Evolutionary conservation across 2,329 filamentous ascomycete species (phyloP), one percentile per base, ranked within the genome.

Genomic region (Neophaeococcomyces aloes): DNA sequence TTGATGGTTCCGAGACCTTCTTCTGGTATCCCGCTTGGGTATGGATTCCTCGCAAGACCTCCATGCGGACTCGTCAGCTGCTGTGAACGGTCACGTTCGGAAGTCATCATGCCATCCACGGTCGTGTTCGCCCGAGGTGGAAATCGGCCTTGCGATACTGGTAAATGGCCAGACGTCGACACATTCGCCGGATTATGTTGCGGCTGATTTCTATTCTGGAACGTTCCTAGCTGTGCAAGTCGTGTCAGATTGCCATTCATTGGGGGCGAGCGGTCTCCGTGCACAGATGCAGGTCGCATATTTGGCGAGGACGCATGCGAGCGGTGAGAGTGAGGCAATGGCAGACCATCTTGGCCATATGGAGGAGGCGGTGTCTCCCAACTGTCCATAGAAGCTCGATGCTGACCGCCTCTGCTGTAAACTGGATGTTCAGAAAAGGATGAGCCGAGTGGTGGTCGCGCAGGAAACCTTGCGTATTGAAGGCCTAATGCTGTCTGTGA

Each of bases 391-490:
- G 41, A 44, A 25, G 10, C 27, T 14, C 41, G 15, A 42, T 42
- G 39, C 19, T 17, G 39, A 30, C 25, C 13, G 15, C 39, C 7
- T 17, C 25, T 19, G 4, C 31, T 23, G 18, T 29, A 13, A 17
- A 10, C 6, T n/a, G 30, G 14, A 23, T 21, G 18, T 14, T 37
- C 41, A 4, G 34, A 23, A 10, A 46, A 44, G 29, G 47, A 48
- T n/a, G 49, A 42, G 11, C 46, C 48, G 10, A 55, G 47, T 17
- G 53, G 53, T 11, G 53, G 52, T 31, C 76, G 64, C 42, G 71
- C 65, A 48, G 75, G 78, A 51, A 83, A 71, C 39, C 81, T 70
- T 15, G 75, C 74, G 38, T 81, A 76, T 51, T 78, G 83, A 8
- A 77, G 76, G 19, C 82, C 81, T 25, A 80, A 81, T n/a, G 81